Evolutionary conservation across 2,329 filamentous ascomycete genomes (phyloP).

Genomic region (Stagonosporopsis cucurbitacearum): DNA sequence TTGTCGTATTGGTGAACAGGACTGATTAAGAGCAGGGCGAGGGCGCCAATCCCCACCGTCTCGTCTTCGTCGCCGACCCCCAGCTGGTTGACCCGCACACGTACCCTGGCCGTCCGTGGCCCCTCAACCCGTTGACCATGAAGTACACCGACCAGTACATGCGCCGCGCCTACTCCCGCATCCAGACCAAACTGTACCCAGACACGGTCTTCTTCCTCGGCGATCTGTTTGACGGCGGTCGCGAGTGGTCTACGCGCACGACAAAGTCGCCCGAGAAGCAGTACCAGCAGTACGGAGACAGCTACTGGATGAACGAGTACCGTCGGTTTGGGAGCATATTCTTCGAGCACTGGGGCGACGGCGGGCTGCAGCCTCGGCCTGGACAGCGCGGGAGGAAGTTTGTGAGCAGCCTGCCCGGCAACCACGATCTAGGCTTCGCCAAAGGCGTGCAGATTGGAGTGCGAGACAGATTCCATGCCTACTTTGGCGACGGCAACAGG

Average conservation of each 20-base stretch:
- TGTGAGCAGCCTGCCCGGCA: conserved; percentile 86
- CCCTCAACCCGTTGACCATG: conserved; percentile 69
- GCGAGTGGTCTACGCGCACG: conserved; percentile 82
- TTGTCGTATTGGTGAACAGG: not conserved
- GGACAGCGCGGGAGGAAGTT: conserved; percentile 76
- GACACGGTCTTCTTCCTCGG: conserved; percentile 91
- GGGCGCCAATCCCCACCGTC: conserved; percentile 79
- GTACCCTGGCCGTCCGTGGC: conserved; percentile 85
- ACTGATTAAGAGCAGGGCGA: conserved; percentile 64
- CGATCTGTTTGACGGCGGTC: conserved; percentile 92
- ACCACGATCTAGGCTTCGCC: conserved; percentile 93
- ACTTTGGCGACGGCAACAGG: conserved; percentile 89
- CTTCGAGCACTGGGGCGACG: conserved; percentile 70
- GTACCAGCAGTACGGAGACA: conserved; percentile 77
- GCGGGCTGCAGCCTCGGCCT: conserved; percentile 60
- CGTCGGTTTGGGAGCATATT: conserved; percentile 86
- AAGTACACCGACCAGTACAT: conserved; percentile 90
- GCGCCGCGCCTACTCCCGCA: conserved; percentile 76
- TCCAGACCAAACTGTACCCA: conserved; percentile 78
- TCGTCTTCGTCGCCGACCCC: conserved; percentile 86
- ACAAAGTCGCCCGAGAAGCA: conserved; percentile 66
- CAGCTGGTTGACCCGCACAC: conserved; percentile 93
- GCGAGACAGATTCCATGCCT: conserved; percentile 81
- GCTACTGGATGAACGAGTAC: conserved; percentile 89
- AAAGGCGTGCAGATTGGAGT: conserved; percentile 81